Evolutionary conservation across 225 moss, liverwort and hornwort species (phyloP).

Genomic region (Bryum argenteum): DNA sequence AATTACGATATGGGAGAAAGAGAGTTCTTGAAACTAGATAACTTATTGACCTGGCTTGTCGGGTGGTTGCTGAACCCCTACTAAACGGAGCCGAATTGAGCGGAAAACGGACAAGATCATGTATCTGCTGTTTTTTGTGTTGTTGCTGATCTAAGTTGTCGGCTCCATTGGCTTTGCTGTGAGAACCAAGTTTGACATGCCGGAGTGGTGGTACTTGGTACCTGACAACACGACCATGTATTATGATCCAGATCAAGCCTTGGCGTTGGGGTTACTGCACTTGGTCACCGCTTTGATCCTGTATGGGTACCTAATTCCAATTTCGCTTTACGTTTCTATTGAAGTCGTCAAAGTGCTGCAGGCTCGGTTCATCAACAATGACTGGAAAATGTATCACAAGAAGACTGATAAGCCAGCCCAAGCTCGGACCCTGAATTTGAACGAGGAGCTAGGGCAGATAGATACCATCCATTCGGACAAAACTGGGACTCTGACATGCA

Average conservation of each 20-base stretch:
- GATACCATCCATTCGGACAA: conserved; percentile 96
- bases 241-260: conserved; percentile 55
- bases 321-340: conserved; percentile 94
- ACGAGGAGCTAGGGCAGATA: conserved; percentile 97
- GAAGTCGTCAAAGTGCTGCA: conserved; percentile 95
- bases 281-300: conserved; percentile 80
- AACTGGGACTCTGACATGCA: conserved; percentile 93
- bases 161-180: conserved; percentile 80
- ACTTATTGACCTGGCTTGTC: too few species aligned
- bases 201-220: conserved; percentile 63
- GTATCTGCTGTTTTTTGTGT: conserved; percentile 74
- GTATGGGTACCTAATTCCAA: conserved; percentile 93
- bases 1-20: too few species aligned
- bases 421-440: conserved; percentile 91
- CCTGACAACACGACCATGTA: conserved; percentile 50
- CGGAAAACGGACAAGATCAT: conserved; percentile 92
- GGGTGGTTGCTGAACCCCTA: too few species aligned
- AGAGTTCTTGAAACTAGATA: too few species aligned
- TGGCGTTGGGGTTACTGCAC: conserved; percentile 62
- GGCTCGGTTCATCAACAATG: conserved; percentile 89
- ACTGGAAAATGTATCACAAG: conserved; percentile 78
- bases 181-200: conserved; percentile 61
- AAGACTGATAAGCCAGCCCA: conserved; percentile 87
- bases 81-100: conserved; percentile 95
- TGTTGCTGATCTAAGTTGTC: conserved; percentile 75